Base-by-base conservation (phyloP, 2,329 filamentous ascomycete genomes). In the Chalaropsis ovoidea region DNA sequence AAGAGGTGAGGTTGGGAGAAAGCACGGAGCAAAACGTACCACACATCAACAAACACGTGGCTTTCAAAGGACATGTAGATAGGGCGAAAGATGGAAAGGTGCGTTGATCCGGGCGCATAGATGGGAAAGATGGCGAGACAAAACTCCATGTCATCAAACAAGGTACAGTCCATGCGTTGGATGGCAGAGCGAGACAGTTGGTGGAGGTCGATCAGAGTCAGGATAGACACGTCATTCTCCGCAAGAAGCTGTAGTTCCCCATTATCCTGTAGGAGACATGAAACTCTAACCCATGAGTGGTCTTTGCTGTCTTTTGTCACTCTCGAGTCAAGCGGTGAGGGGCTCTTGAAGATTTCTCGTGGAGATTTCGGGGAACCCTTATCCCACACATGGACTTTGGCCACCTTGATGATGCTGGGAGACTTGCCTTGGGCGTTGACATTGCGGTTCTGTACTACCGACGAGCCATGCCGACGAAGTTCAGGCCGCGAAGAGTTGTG, bases 121-220 rank as follows among this genome's bases (percentile, higher is more conserved):
- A 93, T 92, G 17, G 94, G 93, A 72, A 96, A 96, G 60, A 99
- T 93, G 63, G 90, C 92, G 69, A 99, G 89, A 77, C 92, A 97
- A 72, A 89, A 94, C 67, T 96, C 90, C 74, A 94, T 89, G 69
- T 95, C 90, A 24, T 68, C 67, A 52, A 99, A 76, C 8, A 99
- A 93, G 4, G 92, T 95, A 63, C 86, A 85, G 74, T 97, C 90
- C 63, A 99, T 79, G 70, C 92, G 85, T 74, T 99, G 94, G 63
- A 99, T 86, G 8, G 93, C 90, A 73, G 88, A 94, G 64, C 94
- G 84, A 19, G 91, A 94, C 7, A 99, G 80, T 71, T 96, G 90
- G 13, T 90, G 89, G 4, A 99, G 80, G 71, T 95, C 90, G 63
- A 97, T 88, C 60, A 91, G 84, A 35, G 89, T 88, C 17, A 97